A percentile compares a stretch with the other conserved stretches of the same genome.
phyloP scores from a whole-genome alignment of 23 red algal species.

The Gracilaria domingensis region DNA sequence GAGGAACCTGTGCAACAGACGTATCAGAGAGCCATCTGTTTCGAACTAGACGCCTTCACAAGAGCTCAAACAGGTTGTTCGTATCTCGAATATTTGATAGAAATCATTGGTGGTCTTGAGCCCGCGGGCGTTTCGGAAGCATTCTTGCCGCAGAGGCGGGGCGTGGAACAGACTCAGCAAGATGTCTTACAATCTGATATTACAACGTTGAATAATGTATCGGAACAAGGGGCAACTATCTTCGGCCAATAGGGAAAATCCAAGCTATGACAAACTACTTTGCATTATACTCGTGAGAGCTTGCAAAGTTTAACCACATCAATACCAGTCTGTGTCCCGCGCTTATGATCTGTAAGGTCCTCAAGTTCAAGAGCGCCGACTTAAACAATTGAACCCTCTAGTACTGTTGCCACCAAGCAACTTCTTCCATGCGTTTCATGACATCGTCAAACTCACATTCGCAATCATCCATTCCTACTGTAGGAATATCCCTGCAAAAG shows the following conservation, averaged over 20 bases:
- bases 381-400: not conserved
- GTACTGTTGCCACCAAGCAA: not conserved
- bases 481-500: constrained; percentile 13
- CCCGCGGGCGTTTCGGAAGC: constrained; percentile 1
- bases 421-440: not conserved
- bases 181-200: not conserved
- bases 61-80: not conserved
- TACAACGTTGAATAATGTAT: not conserved
- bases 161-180: not conserved
- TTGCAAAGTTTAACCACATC: no score
- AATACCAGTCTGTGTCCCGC: not conserved
- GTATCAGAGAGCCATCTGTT: not conserved
- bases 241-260: not conserved
- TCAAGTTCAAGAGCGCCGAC: not conserved
- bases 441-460: not conserved
- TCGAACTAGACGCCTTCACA: not conserved
- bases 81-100: not conserved
- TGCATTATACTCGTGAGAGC: not conserved
- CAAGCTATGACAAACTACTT: not conserved
- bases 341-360: not conserved
- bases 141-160: not conserved
- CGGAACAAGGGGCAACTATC: not conserved
- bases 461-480: not conserved
- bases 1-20: not conserved
- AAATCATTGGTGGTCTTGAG: not conserved